Evolutionary conservation across 2,329 filamentous ascomycete genomes (phyloP), one percentile per base, ranked within the genome.

Genomic region (Ophiocordyceps sinensis): DNA sequence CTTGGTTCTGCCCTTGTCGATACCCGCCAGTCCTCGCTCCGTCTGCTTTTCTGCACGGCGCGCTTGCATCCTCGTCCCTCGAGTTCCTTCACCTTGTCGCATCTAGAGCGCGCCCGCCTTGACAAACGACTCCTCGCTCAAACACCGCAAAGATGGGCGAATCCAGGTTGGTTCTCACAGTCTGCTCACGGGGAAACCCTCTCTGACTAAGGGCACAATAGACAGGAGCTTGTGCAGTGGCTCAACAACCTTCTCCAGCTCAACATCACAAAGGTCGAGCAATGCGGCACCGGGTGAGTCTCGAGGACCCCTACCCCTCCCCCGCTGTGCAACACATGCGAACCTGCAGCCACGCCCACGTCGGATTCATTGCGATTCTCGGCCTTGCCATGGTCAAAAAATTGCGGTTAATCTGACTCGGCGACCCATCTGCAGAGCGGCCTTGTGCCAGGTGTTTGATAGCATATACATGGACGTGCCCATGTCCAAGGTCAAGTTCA

Each of bases 231-330:
- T 53, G 73, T 98, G 53, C 76, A 80, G 67, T 98, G 91, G 91
- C 72, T 96, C 51, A 98, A 98, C 73, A 89, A 85, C 73, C 83
- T 98, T 47, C 79, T 98, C 40, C 87, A 95, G 70, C 82, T 98
- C 57, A 98, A 96, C 70, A 79, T 98, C 56, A 96, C 84, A 56
- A 96, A 95, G 68, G 86, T 98, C 61, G 91, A 98, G 70, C 91
- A 98, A 74, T 96, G 89, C 64, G 91, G 91, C 62, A 96, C 89
- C 58, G 91, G 89, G 89, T 96, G 49, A 56, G 58, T 60, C 23
- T 26, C 38, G 15, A 36, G 11, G 21, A 19, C 31, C 43, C 43
- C 41, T 42, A 44, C 48, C 46, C 47, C 44, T 48, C 44, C 44
- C 42, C 49, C 45, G 38, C 42, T 31, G 7, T 35, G 10, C 13